Evolutionary conservation across 75 land plant species (phyloP).

Genomic region (Sequoia sempervirens): DNA sequence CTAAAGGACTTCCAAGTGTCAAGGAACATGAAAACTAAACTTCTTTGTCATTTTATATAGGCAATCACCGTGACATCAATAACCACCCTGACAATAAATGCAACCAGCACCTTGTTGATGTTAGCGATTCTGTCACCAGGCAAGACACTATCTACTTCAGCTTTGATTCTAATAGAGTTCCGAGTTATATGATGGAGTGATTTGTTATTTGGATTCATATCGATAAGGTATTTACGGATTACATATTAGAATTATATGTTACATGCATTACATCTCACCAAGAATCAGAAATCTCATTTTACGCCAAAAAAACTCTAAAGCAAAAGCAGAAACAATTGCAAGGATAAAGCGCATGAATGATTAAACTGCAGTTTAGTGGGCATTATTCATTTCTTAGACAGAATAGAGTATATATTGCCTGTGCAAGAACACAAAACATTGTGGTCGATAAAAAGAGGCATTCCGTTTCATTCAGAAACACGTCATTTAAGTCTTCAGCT

Average conservation of each 20-base stretch:
- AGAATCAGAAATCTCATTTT: not conserved
- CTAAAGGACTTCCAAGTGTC: too few species aligned
- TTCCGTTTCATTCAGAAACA: not conserved
- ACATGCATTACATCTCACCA: not conserved
- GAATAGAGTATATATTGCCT: not conserved
- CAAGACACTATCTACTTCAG: too few species aligned
- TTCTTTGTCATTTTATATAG: too few species aligned
- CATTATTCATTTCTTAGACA: not conserved
- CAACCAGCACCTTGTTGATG: too few species aligned
- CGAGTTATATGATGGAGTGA: too few species aligned
- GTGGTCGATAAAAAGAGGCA: not conserved
- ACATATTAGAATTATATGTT: not conserved
- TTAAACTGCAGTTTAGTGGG: not conserved
- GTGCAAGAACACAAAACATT: not conserved
- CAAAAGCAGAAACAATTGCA: not conserved
- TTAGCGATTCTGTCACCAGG: too few species aligned
- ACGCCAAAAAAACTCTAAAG: not conserved
- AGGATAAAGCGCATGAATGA: not conserved
- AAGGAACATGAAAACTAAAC: too few species aligned
- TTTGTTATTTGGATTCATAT: too few species aligned
- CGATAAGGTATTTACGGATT: too few species aligned
- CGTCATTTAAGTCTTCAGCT: not conserved
- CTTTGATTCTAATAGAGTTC: too few species aligned
- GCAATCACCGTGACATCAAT: too few species aligned
- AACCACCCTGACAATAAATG: too few species aligned